Percentiles rank a stretch among this genome's conserved stretches.
Evolutionary conservation across 352 stramenopile genomes (phyloP).

Genomic region (Phytophthora fragariae): DNA sequence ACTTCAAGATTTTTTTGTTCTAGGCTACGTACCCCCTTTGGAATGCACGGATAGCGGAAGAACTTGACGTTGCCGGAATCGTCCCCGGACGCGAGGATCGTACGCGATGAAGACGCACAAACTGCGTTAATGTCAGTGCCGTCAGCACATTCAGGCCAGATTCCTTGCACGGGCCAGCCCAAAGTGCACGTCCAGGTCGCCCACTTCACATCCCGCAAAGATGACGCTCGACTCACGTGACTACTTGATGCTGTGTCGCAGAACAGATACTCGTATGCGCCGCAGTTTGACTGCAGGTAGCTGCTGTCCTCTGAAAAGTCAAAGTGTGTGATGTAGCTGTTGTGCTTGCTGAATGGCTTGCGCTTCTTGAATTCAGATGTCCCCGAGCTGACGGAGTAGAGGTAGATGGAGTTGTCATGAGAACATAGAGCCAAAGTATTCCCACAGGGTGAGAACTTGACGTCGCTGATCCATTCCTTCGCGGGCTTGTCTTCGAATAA

Average conservation of each 20-base stretch:
- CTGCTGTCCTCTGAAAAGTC: constrained; percentile 81
- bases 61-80: constrained; percentile 87
- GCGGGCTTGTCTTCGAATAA: constrained; percentile 68
- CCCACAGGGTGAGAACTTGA: constrained; percentile 77
- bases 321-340: constrained; percentile 87
- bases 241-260: constrained; percentile 84
- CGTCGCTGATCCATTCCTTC: constrained; percentile 82
- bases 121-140: constrained; percentile 88
- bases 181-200: constrained; percentile 91
- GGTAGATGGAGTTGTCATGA: constrained; percentile 78
- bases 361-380: constrained; percentile 56
- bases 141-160: constrained; percentile 84
- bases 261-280: constrained; percentile 93
- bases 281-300: constrained; percentile 81
- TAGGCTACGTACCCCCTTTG: constrained; percentile 57
- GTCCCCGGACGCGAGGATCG: constrained; percentile 81
- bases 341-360: constrained; percentile 81
- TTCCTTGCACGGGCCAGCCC: constrained; percentile 93
- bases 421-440: constrained; percentile 63
- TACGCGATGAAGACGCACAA: constrained; percentile 71
- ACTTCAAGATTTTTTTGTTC: too few species aligned
- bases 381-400: constrained; percentile 53
- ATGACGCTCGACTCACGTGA: constrained; percentile 83
- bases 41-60: constrained; percentile 87
- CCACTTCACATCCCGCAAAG: constrained; percentile 87